These are phyloP conservation scores for Coemansia sp. DNA, from an alignment of 192 early-diverging fungal species.

Conservation along the genomic window DNA sequence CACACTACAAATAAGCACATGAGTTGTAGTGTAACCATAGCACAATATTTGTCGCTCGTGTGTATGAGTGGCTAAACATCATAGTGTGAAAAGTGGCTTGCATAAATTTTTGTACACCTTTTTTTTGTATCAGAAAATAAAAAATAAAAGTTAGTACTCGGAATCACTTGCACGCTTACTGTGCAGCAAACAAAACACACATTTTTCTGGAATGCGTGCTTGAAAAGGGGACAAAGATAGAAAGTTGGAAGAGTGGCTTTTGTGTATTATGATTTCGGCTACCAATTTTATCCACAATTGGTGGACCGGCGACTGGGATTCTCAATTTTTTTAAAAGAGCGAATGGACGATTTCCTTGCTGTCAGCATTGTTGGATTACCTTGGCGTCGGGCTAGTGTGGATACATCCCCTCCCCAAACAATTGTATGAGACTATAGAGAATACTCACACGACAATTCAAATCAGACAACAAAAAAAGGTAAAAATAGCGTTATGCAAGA, in stretches of 20 bases:
- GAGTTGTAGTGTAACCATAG: neutral
- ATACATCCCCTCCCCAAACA: neutral
- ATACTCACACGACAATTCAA: neutral
- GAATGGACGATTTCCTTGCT: neutral
- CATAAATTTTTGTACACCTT: neutral
- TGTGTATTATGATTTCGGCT: neutral
- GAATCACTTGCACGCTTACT: neutral
- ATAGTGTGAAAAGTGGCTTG: neutral
- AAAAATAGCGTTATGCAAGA: neutral
- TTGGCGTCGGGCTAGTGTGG: neutral
- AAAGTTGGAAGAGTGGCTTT: neutral
- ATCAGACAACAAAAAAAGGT: neutral
- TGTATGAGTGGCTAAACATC: neutral
- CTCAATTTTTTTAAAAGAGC: neutral
- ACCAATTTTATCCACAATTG: neutral
- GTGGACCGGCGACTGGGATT: neutral
- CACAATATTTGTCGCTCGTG: neutral
- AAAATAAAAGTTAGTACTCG: neutral
- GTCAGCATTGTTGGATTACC: neutral
- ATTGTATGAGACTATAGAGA: neutral
- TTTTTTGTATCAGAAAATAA: neutral
- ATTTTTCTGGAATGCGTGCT: neutral
- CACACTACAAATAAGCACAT: conserved; percentile 1
- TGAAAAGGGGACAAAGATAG: neutral
- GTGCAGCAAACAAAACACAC: neutral